These are phyloP conservation scores for Thelonectria olida DNA, from an alignment of 2,329 filamentous ascomycete species.

Conservation along the genomic window DNA sequence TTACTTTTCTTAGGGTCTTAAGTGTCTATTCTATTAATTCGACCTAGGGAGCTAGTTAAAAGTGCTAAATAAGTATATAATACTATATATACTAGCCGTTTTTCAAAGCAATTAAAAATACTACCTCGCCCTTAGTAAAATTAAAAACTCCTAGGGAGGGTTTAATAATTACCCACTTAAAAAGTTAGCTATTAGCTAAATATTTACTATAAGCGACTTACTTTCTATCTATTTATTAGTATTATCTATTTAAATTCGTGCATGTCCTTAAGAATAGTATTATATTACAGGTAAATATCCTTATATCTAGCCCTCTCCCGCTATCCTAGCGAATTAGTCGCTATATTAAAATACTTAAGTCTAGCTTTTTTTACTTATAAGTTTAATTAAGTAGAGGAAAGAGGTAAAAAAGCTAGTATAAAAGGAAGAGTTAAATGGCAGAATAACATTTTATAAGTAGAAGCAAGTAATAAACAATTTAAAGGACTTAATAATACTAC, in stretches of 20 bases:
- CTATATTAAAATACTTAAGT: constrained; percentile 1
- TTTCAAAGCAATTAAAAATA: constrained; percentile 42
- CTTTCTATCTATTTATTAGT: constrained; percentile 3
- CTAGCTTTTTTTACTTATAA: constrained; percentile 1
- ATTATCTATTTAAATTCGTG: neutral
- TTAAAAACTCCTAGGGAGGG: neutral
- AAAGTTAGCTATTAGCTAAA: neutral
- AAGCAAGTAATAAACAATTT: too few relatives aligned
- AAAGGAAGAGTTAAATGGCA: neutral
- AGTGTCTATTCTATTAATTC: constrained; percentile 54
- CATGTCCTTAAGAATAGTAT: neutral
- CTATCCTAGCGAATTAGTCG: constrained; percentile 1
- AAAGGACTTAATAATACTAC: too few relatives aligned
- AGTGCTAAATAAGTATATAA: constrained; percentile 63
- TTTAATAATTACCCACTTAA: neutral
- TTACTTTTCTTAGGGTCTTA: constrained; percentile 57
- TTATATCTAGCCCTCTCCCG: constrained; percentile 2
- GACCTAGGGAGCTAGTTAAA: constrained; percentile 32
- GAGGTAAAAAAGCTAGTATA: neutral
- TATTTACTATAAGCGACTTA: neutral
- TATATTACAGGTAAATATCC: neutral
- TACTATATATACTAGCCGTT: constrained; percentile 65
- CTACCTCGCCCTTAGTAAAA: constrained; percentile 1
- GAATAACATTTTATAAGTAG: neutral
- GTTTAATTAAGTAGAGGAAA: neutral